These are phyloP conservation scores for Trematosphaeria pertusa DNA, from an alignment of 2,329 filamentous ascomycete genomes.

Conservation along the genomic window DNA sequence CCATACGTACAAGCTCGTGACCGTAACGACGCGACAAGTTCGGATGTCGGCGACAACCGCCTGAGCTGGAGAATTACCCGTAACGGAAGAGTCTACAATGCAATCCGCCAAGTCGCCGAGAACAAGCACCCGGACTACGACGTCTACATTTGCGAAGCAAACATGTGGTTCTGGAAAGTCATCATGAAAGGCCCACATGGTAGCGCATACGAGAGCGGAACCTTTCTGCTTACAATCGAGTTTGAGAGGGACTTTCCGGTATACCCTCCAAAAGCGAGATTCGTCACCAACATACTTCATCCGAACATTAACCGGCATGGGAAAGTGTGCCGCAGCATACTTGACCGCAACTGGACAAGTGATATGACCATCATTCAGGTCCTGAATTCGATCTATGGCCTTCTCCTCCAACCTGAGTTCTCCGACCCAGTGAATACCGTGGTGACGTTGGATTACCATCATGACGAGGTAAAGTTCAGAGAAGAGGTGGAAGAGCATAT, in stretches of 20 bases:
- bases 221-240: conserved; percentile 47
- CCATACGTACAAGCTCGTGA: conserved; percentile 13
- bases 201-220: conserved; percentile 40
- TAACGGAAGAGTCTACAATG: conserved; percentile 39
- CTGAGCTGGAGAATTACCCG: conserved; percentile 30
- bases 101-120: conserved; percentile 41
- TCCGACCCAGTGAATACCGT: conserved; percentile 38
- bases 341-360: conserved; percentile 47
- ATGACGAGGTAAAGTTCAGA: conserved; percentile 39
- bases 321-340: conserved; percentile 46
- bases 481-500: conserved; percentile 38
- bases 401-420: conserved; percentile 42
- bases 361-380: conserved; percentile 42
- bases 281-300: conserved; percentile 48
- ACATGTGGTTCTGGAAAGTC: conserved; percentile 52
- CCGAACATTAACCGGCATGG: conserved; percentile 49
- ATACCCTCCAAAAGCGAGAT: conserved; percentile 44
- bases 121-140: conserved; percentile 45
- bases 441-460: conserved; percentile 39
- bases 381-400: conserved; percentile 43
- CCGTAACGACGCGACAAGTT: not conserved
- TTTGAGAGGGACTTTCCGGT: conserved; percentile 46
- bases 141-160: conserved; percentile 48
- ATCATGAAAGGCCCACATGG: conserved; percentile 44
- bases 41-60: conserved; percentile 14